phyloP scores from a whole-genome alignment of 2,329 filamentous ascomycete species.

The Arthrobotrys conoides region DNA sequence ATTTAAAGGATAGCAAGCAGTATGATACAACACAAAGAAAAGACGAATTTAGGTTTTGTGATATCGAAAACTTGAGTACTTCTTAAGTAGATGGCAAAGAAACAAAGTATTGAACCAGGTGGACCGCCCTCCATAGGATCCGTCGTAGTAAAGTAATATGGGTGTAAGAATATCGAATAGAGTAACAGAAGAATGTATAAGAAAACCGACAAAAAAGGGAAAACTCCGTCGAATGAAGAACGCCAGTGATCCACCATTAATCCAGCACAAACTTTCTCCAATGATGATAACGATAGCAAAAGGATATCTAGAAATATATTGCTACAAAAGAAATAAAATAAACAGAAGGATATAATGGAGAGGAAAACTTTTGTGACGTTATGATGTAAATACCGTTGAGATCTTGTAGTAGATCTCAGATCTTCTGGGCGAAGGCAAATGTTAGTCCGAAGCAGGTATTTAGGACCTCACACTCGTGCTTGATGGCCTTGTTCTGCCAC shows the following conservation, averaged over 20 bases:
- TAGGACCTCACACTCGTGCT: conserved; percentile 59
- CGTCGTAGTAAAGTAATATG: conserved; percentile 11
- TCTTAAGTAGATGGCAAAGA: conserved; percentile 11
- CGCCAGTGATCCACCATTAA: conserved; percentile 52
- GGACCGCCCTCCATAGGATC: not conserved
- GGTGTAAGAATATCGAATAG: conserved; percentile 1
- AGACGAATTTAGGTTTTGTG: not conserved
- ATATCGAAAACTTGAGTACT: conserved; percentile 4
- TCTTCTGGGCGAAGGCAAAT: conserved; percentile 61
- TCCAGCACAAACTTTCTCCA: conserved; percentile 37
- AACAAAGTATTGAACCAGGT: conserved; percentile 12
- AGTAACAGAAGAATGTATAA: conserved; percentile 22
- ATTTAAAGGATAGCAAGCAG: conserved; percentile 12
- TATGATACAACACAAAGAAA: conserved; percentile 52
- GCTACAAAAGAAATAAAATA: conserved; percentile 23
- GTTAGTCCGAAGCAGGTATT: conserved; percentile 60
- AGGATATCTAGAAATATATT: conserved; percentile 29
- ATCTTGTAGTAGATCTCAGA: conserved; percentile 5
- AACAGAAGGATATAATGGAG: conserved; percentile 7
- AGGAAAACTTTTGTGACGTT: conserved; percentile 10
- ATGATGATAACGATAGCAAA: conserved; percentile 6
- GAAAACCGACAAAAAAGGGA: conserved; percentile 27
- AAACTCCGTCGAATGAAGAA: conserved; percentile 50
- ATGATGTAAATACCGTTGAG: not conserved
- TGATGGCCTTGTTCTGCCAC: conserved; percentile 60